Conservation (phyloP, 2,329 filamentous ascomycete species). For the Immersiporthe knoxdaviesiana region DNA sequence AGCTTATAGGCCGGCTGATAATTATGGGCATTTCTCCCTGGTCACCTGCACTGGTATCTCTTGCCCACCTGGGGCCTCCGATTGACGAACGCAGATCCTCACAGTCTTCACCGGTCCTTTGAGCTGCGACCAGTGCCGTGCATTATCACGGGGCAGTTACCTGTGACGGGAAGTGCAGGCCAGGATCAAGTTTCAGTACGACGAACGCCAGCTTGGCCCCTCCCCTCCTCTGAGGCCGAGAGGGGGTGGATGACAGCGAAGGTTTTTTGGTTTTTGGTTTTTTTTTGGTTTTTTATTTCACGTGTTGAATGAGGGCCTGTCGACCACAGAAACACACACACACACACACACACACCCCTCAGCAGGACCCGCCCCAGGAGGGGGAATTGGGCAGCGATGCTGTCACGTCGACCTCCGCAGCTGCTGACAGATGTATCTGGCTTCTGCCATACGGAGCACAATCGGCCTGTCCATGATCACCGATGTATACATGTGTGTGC, state of each 20-base stretch:
- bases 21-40: conserved; percentile 7
- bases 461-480: conserved; percentile 8
- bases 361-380: conserved; percentile 2
- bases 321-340: not conserved
- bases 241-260: not conserved
- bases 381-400: conserved; percentile 3
- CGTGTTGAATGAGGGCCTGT: not conserved
- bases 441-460: conserved; percentile 10
- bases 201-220: not conserved
- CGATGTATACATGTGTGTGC: not conserved
- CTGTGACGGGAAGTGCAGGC: conserved; percentile 19
- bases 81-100: conserved; percentile 11
- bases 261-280: not conserved
- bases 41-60: conserved; percentile 19
- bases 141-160: conserved; percentile 21
- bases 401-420: conserved; percentile 1
- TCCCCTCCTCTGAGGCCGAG: not conserved
- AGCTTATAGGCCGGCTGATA: conserved; percentile 17
- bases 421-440: not conserved
- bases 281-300: not conserved
- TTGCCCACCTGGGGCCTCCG: conserved; percentile 16
- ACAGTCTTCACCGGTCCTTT: conserved; percentile 27
- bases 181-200: not conserved
- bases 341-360: not conserved
- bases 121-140: conserved; percentile 24